Evolutionary conservation across 371 early-diverging fungal genomes (phyloP).

Genomic region (Massospora cicadina): DNA sequence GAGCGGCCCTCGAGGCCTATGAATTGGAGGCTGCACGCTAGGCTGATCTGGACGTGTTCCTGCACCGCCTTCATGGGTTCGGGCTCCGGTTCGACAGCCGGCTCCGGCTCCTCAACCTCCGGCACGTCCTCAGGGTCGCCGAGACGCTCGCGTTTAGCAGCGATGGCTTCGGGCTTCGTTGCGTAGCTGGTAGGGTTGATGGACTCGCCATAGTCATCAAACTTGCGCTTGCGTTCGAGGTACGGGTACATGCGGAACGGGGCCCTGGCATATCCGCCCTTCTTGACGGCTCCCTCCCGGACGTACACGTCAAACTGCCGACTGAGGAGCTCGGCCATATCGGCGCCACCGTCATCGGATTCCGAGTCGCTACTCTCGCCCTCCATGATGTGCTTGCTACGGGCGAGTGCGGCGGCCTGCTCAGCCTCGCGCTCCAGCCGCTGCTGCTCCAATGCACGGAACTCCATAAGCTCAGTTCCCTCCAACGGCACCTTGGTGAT

Average conservation of each 20-base stretch:
- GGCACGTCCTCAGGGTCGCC: constrained; percentile 15
- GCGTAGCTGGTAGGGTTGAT: constrained; percentile 56
- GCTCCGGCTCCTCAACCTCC: constrained; percentile 16
- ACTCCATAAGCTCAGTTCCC: constrained; percentile 66
- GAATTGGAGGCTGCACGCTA: constrained; percentile 55
- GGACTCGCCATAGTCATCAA: constrained; percentile 91
- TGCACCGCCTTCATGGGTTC: constrained; percentile 58
- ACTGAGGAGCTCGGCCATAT: constrained; percentile 18
- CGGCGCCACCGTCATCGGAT: constrained; percentile 15
- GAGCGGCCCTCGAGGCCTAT: constrained; percentile 70
- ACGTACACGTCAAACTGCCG: constrained; percentile 63
- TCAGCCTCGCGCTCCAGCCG: constrained; percentile 51
- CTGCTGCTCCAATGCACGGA: constrained; percentile 35
- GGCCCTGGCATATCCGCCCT: constrained; percentile 61
- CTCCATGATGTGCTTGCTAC: constrained; percentile 29
- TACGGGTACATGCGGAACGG: constrained; percentile 82
- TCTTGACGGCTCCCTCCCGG: constrained; percentile 36
- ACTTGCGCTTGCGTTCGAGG: constrained; percentile 50
- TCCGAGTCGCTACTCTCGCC: constrained; percentile 15
- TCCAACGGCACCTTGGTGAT: constrained; percentile 58
- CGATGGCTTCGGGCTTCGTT: constrained; percentile 27
- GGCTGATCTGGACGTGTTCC: constrained; percentile 27
- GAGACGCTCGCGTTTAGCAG: constrained; percentile 18
- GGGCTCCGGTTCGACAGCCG: constrained; percentile 17
- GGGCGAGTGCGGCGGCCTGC: constrained; percentile 44